Conservation (phyloP, 129 eudicot species). For the Ambrosia artemisiifolia region DNA sequence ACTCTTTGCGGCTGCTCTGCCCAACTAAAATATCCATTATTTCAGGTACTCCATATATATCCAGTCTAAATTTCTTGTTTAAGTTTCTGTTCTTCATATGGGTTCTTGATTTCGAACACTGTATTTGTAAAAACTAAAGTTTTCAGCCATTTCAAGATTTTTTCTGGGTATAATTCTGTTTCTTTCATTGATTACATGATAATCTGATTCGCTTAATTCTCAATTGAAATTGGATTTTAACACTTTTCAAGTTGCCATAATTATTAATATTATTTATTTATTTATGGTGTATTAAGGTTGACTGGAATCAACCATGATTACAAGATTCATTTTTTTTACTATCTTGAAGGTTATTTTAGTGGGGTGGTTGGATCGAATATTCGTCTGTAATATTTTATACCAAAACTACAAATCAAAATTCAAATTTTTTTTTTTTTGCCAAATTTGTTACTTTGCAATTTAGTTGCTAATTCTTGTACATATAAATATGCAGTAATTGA, state of each 20-base stretch:
- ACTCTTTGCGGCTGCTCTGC: neutral
- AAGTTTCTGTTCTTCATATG: conserved; percentile 3
- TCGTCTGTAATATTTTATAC: neutral
- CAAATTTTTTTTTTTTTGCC: neutral
- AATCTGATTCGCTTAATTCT: neutral
- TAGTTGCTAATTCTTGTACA: conserved; percentile 8
- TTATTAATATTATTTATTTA: neutral
- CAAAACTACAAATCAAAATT: neutral
- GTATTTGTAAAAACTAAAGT: neutral
- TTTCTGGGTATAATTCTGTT: neutral
- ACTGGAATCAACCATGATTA: conserved; percentile 7
- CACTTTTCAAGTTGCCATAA: neutral
- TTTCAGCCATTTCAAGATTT: neutral
- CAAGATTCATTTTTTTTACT: conserved; percentile 2
- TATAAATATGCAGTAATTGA: conserved; percentile 20
- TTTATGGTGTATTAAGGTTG: neutral
- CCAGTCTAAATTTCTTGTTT: conserved; percentile 15
- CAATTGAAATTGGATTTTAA: neutral
- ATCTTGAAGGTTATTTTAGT: neutral
- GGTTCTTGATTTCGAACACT: conserved; percentile 3
- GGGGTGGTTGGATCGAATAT: neutral
- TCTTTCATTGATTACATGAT: neutral
- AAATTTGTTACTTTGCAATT: neutral
- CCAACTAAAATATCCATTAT: conserved; percentile 8
- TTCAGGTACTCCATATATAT: conserved; percentile 20